These are phyloP conservation scores for Conticribra weissflogii DNA, from an alignment of 108 stramenopile species.

Conservation along the genomic window DNA sequence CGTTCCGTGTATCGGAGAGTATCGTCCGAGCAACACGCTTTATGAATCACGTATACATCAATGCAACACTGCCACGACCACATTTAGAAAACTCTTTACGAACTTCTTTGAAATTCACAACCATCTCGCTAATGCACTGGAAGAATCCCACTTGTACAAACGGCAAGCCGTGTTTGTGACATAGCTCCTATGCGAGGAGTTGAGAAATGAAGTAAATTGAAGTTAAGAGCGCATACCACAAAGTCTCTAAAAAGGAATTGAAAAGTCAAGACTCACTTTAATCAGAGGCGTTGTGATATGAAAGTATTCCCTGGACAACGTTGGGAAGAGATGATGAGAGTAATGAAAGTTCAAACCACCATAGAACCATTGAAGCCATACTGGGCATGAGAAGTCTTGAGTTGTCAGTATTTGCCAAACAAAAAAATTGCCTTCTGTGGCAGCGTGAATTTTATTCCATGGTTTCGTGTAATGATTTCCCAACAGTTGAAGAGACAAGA, in stretches of 20 bases:
- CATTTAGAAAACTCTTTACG: conserved; percentile 29
- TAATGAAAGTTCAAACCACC: conserved; percentile 40
- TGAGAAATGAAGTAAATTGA: background rate
- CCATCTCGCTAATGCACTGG: conserved; percentile 31
- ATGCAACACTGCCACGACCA: conserved; percentile 28
- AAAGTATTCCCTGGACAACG: conserved; percentile 36
- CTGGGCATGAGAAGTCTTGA: conserved; percentile 25
- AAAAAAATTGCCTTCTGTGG: conserved; percentile 35
- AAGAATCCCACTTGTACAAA: conserved; percentile 31
- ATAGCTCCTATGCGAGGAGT: conserved; percentile 2
- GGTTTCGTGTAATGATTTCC: conserved; percentile 40
- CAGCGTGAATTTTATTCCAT: conserved; percentile 29
- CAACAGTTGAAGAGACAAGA: conserved; percentile 27
- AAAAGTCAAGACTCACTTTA: conserved; percentile 1
- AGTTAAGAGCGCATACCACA: background rate
- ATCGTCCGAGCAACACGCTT: background rate
- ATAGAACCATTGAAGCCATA: conserved; percentile 29
- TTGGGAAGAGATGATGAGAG: conserved; percentile 38
- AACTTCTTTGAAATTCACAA: conserved; percentile 31
- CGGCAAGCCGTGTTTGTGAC: conserved; percentile 29
- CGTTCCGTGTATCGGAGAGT: too few species aligned
- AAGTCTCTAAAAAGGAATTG: background rate
- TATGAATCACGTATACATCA: conserved; percentile 19
- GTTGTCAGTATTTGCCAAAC: conserved; percentile 34
- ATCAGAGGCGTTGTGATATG: conserved; percentile 27